These are phyloP conservation scores for Acanthamoeba culbertsoni DNA, from an alignment of 208 protist genomes.

Conservation along the genomic window DNA sequence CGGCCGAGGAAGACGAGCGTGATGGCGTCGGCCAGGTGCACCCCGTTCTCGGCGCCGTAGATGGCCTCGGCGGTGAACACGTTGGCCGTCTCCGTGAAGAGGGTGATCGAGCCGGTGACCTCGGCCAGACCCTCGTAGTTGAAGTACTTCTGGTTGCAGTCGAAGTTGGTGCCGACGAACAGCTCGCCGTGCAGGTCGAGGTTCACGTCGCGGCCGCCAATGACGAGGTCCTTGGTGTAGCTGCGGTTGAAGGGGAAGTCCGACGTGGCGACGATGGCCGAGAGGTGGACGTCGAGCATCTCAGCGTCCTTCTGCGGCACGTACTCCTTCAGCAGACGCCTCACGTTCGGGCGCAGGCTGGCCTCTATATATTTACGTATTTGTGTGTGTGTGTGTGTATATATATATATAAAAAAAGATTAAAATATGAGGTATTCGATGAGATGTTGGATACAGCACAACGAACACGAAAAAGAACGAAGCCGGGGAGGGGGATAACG, in stretches of 20 bases:
- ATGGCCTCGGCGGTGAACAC: conserved; percentile 57
- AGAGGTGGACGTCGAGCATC: not conserved
- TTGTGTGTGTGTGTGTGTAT: too few species aligned
- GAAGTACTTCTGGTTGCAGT: conserved; percentile 71
- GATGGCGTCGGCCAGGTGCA: conserved; percentile 30
- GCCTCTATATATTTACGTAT: too few species aligned
- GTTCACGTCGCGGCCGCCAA: conserved; percentile 46
- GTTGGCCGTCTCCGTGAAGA: conserved; percentile 55
- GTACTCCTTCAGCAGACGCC: not conserved
- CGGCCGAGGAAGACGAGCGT: conserved; percentile 61
- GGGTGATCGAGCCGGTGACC: conserved; percentile 8
- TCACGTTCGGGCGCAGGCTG: not conserved
- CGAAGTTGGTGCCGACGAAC: conserved; percentile 72
- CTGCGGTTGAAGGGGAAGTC: conserved; percentile 66
- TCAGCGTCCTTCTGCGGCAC: not conserved
- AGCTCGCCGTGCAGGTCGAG: conserved; percentile 60
- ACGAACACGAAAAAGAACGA: not conserved
- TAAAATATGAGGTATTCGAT: too few species aligned
- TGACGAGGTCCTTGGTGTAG: not conserved
- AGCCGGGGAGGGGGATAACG: not conserved
- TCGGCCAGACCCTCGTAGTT: conserved; percentile 66
- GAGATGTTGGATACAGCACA: too few species aligned
- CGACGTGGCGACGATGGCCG: not conserved
- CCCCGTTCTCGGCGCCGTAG: conserved; percentile 58
- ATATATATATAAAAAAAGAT: too few species aligned